These are phyloP conservation scores for Physaria fendleri DNA, from an alignment of 345 rosid species.

Conservation along the genomic window DNA sequence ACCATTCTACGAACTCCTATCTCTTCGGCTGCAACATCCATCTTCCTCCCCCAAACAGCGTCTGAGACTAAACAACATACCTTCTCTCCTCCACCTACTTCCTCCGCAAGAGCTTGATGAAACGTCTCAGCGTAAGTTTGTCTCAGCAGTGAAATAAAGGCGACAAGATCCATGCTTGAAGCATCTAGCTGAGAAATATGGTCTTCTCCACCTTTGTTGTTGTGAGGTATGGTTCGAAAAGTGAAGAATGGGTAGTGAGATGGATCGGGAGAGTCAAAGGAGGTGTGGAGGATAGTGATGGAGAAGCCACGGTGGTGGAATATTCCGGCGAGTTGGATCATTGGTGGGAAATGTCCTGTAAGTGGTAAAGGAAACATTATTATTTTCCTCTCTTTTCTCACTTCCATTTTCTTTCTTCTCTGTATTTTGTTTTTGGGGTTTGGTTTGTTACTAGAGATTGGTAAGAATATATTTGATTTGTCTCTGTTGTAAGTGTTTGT, in stretches of 20 bases:
- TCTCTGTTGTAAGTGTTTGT: not conserved
- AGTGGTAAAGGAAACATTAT: conserved; percentile 52
- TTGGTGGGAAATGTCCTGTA: conserved; percentile 53
- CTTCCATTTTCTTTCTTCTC: conserved; percentile 17
- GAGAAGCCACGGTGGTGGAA: conserved; percentile 47
- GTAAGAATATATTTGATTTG: not conserved
- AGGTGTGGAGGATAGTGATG: conserved; percentile 43
- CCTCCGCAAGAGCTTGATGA: conserved; percentile 25
- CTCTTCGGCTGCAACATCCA: conserved; percentile 37
- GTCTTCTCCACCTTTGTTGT: conserved; percentile 4
- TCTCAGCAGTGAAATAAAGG: conserved; percentile 25
- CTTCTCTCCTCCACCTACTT: conserved; percentile 24
- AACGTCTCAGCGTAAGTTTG: conserved; percentile 35
- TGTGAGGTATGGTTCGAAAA: conserved; percentile 35
- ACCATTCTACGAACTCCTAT: conserved; percentile 40
- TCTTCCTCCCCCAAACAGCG: conserved; percentile 33
- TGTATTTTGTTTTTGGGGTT: not conserved
- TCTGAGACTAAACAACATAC: conserved; percentile 47
- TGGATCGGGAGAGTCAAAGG: conserved; percentile 46
- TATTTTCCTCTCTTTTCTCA: conserved; percentile 18
- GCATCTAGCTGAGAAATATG: not conserved
- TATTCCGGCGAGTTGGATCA: conserved; percentile 53
- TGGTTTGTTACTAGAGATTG: not conserved
- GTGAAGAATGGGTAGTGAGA: conserved; percentile 40
- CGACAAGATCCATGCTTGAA: conserved; percentile 10